phyloP scores from a whole-genome alignment of 2,329 filamentous ascomycete species.

The Apiospora pterosperma region DNA sequence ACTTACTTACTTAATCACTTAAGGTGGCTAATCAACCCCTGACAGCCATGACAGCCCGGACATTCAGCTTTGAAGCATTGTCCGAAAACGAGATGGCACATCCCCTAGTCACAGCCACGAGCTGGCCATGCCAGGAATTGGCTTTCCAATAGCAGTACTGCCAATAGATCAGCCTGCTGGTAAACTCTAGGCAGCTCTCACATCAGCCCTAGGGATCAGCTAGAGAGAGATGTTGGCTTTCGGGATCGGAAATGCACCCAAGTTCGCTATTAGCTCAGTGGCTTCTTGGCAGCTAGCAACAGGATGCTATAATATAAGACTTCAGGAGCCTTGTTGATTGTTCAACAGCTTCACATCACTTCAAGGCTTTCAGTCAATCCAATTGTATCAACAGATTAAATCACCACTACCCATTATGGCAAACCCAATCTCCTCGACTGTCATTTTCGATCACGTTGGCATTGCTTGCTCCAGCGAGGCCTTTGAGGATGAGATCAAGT shows the following conservation, averaged over 20 bases:
- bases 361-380: not conserved
- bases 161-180: too few species aligned
- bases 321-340: too few species aligned
- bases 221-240: not conserved
- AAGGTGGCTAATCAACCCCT: not conserved
- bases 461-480: not conserved
- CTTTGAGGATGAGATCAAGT: constrained; percentile 4
- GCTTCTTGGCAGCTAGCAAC: not conserved
- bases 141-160: too few species aligned
- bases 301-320: not conserved
- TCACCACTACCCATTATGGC: not conserved
- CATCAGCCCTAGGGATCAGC: not conserved
- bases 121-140: not conserved
- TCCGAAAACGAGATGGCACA: not conserved
- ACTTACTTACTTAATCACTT: too few species aligned
- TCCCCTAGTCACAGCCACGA: not conserved
- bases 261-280: not conserved
- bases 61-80: not conserved
- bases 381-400: not conserved
- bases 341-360: not conserved
- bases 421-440: not conserved
- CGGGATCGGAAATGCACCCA: not conserved
- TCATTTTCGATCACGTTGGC: constrained; percentile 2
- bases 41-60: not conserved
- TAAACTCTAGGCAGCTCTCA: not conserved